Conservation (phyloP, 768 basidiomycete genomes). For the Serendipita indica region DNA sequence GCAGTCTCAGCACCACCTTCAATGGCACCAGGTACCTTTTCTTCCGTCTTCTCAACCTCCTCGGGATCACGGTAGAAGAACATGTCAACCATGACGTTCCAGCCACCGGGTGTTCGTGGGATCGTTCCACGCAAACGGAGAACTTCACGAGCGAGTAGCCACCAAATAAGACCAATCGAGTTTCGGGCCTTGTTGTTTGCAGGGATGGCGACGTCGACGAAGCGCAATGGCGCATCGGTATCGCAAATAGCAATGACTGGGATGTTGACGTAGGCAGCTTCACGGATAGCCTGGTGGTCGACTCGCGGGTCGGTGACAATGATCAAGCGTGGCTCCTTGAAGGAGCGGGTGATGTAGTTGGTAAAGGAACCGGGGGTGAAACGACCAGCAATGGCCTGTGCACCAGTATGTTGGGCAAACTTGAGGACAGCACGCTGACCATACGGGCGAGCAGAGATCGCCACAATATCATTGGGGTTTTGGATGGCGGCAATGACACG, state of each 20-base stretch:
- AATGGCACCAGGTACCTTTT: constrained; percentile 65
- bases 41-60: constrained; percentile 94
- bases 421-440: constrained; percentile 99
- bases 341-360: constrained; percentile 98
- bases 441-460: constrained; percentile 96
- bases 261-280: constrained; percentile 99
- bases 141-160: constrained; percentile 93
- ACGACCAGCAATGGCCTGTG: constrained; percentile 95
- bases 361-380: constrained; percentile 99
- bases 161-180: constrained; percentile 94
- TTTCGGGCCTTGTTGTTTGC: constrained; percentile 99
- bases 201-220: constrained; percentile 96
- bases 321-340: constrained; percentile 99
- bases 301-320: constrained; percentile 98
- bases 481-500: constrained; percentile 95
- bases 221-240: constrained; percentile 93
- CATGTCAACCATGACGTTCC: constrained; percentile 99
- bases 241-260: constrained; percentile 99
- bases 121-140: constrained; percentile 90
- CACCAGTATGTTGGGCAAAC: constrained; percentile 94
- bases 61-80: constrained; percentile 99
- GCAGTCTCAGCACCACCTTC: constrained; percentile 35
- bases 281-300: constrained; percentile 99
- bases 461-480: constrained; percentile 96
- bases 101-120: constrained; percentile 79